These are phyloP conservation scores for Magnolia kwangsiensis DNA, from an alignment of 164 flowering plant genomes.

Conservation along the genomic window DNA sequence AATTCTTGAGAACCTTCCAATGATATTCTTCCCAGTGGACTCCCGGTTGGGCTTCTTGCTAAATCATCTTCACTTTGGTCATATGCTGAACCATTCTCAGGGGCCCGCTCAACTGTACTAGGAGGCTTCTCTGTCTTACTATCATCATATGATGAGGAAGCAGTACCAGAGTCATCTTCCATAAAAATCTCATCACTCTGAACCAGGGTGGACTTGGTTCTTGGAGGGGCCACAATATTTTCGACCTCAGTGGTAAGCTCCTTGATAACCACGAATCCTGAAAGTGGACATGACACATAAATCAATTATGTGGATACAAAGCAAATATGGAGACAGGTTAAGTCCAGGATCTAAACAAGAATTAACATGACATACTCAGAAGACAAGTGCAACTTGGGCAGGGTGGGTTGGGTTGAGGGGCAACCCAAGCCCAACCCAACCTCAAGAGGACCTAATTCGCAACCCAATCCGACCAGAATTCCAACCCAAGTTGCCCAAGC, in stretches of 20 bases:
- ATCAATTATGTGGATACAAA: background rate
- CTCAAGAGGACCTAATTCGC: too few species aligned
- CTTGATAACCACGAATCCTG: conserved; percentile 79
- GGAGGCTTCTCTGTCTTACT: conserved; percentile 40
- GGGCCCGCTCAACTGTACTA: conserved; percentile 23
- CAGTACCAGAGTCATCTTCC: conserved; percentile 23
- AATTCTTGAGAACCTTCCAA: conserved; percentile 52
- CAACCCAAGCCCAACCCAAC: too few species aligned
- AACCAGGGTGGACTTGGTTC: conserved; percentile 32
- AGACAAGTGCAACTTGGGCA: too few species aligned
- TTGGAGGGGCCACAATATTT: conserved; percentile 76
- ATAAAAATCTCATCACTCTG: conserved; percentile 29
- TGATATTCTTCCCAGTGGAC: conserved; percentile 43
- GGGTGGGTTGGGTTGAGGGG: too few species aligned
- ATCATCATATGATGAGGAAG: conserved; percentile 37
- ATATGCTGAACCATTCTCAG: conserved; percentile 42
- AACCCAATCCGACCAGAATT: too few species aligned
- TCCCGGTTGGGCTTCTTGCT: conserved; percentile 48
- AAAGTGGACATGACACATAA: conserved; percentile 13
- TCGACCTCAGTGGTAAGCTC: conserved; percentile 91
- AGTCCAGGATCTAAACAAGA: background rate
- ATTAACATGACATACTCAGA: too few species aligned
- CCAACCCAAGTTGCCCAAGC: too few species aligned
- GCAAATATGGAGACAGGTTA: background rate
- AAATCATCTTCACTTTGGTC: conserved; percentile 40